Conservation (phyloP, 2,329 filamentous ascomycete genomes). For the Aplosporella prunicola region DNA sequence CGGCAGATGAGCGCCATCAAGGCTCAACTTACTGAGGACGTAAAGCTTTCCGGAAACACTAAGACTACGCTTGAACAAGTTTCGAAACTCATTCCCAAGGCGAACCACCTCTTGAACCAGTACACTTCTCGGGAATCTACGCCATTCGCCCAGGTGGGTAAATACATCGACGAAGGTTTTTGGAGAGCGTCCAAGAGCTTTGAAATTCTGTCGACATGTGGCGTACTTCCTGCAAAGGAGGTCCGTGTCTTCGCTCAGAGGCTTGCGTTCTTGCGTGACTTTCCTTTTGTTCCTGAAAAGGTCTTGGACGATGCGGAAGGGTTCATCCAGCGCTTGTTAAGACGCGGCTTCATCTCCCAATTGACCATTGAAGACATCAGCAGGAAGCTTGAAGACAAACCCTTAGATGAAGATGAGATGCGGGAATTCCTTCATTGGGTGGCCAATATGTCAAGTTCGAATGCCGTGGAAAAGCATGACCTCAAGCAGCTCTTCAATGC, state of each 20-base stretch:
- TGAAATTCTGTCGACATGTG: constrained; percentile 79
- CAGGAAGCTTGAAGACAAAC: constrained; percentile 70
- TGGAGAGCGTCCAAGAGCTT: constrained; percentile 83
- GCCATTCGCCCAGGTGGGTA: constrained; percentile 71
- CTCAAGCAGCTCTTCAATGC: constrained; percentile 66
- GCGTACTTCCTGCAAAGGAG: constrained; percentile 72
- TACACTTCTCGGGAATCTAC: constrained; percentile 88
- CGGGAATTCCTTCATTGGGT: constrained; percentile 79
- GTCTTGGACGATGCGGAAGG: constrained; percentile 56
- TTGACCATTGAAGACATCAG: constrained; percentile 83
- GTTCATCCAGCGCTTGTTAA: constrained; percentile 71
- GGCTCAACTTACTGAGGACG: constrained; percentile 14
- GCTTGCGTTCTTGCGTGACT: constrained; percentile 72
- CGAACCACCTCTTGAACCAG: constrained; percentile 69
- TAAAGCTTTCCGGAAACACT: constrained; percentile 40
- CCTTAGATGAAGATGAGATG: constrained; percentile 69
- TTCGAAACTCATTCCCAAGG: constrained; percentile 23
- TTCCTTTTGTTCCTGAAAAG: constrained; percentile 73
- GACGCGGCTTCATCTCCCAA: constrained; percentile 77
- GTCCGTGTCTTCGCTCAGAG: constrained; percentile 68
- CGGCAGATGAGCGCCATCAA: constrained; percentile 77
- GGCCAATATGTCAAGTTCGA: constrained; percentile 58
- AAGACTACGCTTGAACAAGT: constrained; percentile 24
- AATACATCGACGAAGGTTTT: constrained; percentile 88
- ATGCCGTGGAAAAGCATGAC: constrained; percentile 60